These are phyloP conservation scores for Withania somnifera DNA, from an alignment of 305 asterid species.

Conservation along the genomic window DNA sequence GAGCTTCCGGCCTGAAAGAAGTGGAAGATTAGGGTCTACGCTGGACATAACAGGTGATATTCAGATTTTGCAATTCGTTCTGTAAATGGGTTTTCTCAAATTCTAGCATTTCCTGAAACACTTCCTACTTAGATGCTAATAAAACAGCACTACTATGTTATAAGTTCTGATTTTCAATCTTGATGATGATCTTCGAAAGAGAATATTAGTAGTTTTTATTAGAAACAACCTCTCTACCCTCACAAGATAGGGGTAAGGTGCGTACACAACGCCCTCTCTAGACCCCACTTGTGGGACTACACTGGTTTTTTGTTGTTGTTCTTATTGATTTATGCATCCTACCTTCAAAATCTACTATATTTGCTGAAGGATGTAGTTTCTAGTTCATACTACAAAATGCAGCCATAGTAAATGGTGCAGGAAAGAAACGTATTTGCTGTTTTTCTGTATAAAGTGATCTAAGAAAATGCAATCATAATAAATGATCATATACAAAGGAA, in stretches of 20 bases:
- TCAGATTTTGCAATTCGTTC: conserved; percentile 6
- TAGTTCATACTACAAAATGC: background rate
- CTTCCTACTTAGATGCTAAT: background rate
- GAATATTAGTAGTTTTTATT: background rate
- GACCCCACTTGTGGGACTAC: background rate
- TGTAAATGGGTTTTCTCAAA: background rate
- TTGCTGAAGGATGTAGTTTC: background rate
- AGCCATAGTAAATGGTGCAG: background rate
- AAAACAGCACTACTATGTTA: background rate
- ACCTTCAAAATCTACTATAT: background rate
- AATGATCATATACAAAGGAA: background rate
- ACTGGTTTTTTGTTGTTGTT: background rate
- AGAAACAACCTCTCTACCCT: background rate
- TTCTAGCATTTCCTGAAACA: background rate
- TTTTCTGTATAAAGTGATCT: background rate
- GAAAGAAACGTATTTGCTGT: background rate
- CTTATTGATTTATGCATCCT: background rate
- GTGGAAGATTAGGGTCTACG: conserved; percentile 53
- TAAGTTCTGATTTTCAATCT: background rate
- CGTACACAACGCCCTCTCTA: background rate
- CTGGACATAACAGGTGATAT: conserved; percentile 46
- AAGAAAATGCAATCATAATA: background rate
- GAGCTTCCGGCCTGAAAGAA: conserved; percentile 58
- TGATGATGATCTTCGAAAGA: background rate
- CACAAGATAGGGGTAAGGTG: background rate